Percentiles rank a stretch among this genome's conserved stretches.
These are phyloP conservation scores for Diaporthe velutina DNA, from an alignment of 2,329 filamentous ascomycete genomes.

Conservation along the genomic window DNA sequence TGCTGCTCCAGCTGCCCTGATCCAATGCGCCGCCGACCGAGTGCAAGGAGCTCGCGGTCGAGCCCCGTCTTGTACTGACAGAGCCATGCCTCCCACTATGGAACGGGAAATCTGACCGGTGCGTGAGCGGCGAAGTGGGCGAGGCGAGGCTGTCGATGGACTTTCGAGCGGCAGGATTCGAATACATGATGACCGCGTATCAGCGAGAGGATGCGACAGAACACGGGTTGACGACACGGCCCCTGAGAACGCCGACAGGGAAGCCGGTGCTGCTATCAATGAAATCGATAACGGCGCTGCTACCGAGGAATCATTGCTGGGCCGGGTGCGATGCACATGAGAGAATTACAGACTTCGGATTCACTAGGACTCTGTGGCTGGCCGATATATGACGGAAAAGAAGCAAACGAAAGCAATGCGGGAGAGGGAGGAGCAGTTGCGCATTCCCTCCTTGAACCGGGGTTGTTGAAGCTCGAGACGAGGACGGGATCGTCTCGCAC, in stretches of 20 bases:
- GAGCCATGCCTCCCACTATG: slow-evolving; percentile 54
- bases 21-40: slow-evolving; percentile 90
- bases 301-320: slow-evolving; percentile 66
- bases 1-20: slow-evolving; percentile 65
- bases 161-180: slow-evolving; percentile 70
- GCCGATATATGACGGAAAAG: background rate
- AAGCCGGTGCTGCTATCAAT: slow-evolving; percentile 34
- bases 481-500: slow-evolving; percentile 23
- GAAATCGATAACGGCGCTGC: slow-evolving; percentile 41
- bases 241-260: slow-evolving; percentile 29
- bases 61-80: slow-evolving; percentile 72
- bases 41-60: slow-evolving; percentile 87
- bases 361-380: slow-evolving; percentile 1
- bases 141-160: slow-evolving; percentile 75
- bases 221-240: slow-evolving; percentile 25
- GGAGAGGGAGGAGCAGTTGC: slow-evolving; percentile 2
- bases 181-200: slow-evolving; percentile 65
- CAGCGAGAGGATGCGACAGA: slow-evolving; percentile 23
- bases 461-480: slow-evolving; percentile 27
- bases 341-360: background rate
- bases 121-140: slow-evolving; percentile 60
- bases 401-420: slow-evolving; percentile 27
- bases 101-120: slow-evolving; percentile 69
- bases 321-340: slow-evolving; percentile 35
- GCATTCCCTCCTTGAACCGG: slow-evolving; percentile 20